Evolutionary conservation across 192 early-diverging fungal genomes (phyloP), one percentile per base, ranked within the genome.

Genomic region (Coemansia sp.): DNA sequence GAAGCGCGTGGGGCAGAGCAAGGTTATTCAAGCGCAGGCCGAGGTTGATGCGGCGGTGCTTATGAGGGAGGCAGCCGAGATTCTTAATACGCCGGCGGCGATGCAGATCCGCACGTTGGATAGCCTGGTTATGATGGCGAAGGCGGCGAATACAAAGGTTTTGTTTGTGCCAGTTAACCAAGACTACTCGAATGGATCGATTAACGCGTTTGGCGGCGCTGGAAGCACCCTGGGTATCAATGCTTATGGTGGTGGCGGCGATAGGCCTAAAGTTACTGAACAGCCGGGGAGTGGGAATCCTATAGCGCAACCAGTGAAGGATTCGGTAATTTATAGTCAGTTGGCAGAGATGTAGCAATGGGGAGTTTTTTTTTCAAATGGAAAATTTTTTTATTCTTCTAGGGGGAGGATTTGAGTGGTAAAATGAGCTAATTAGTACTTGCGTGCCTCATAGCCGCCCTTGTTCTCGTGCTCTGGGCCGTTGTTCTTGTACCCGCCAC

Each of bases 1-100:
- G 61, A 89, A 93, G 68, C 83, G 95, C n/a, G 85, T 96, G 59
- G 95, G 91, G 34, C 88, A 95, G 76, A 87, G 88, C 63, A 96
- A 95, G 85, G 86, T 95, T 43, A 97, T 97, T 74, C 88, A 91
- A 24, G 93, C 95, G 1, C 66, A 87, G 69, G 94, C 95, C 2
- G 91, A 91, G 65, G 94, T 94, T 14, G 90, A 94, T 62, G 77
- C 89, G 39, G 93, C 95, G 2, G 95, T 92, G 67, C 74, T 97
- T 28, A 95, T 96, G 93, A 86, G 93, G 33, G 90, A 95, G 73
- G 93, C 94, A n/a, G 89, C 95, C 0, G 93, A 95, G 66, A 92
- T 95, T 43, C 76, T 97, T 20, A 94, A 92, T 73, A 89, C 91
- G 3, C 91, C 91, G 11, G 89, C 87, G 0, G 88, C 87, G 2